phyloP scores from a whole-genome alignment of 805 yeast genomes.

The Teunomyces funiuensis region DNA sequence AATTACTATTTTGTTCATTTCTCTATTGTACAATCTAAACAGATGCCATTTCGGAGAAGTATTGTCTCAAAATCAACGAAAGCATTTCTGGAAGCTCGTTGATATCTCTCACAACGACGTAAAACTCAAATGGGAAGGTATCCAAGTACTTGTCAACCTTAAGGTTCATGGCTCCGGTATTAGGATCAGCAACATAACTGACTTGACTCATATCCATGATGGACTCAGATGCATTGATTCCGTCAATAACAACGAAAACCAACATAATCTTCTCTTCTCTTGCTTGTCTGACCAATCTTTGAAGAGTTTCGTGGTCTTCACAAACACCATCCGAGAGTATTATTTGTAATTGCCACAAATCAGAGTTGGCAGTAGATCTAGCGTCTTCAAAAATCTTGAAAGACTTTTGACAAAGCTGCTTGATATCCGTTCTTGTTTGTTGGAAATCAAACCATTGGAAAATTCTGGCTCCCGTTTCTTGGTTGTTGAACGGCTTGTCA shows the following conservation, averaged over 20 bases:
- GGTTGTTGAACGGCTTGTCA: constrained; percentile 71
- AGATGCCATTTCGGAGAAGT: constrained; percentile 64
- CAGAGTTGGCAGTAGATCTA: constrained; percentile 45
- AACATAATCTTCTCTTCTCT: constrained; percentile 91
- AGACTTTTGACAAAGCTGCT: constrained; percentile 68
- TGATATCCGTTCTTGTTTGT: constrained; percentile 84
- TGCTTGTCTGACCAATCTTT: constrained; percentile 84
- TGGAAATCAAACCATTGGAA: constrained; percentile 90
- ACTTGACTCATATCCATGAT: constrained; percentile 95
- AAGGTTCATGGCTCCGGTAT: constrained; percentile 66
- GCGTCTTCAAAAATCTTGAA: constrained; percentile 70
- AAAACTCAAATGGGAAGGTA: constrained; percentile 94
- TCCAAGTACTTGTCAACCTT: constrained; percentile 85
- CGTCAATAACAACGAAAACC: constrained; percentile 92
- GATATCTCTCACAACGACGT: constrained; percentile 88
- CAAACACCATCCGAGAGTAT: constrained; percentile 96
- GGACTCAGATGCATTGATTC: constrained; percentile 78
- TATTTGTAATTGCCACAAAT: constrained; percentile 91
- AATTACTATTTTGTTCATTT: constrained; percentile 1
- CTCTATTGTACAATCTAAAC: constrained; percentile 2
- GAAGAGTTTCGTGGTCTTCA: constrained; percentile 85
- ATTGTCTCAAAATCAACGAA: constrained; percentile 85
- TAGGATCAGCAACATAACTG: constrained; percentile 64
- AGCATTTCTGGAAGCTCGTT: constrained; percentile 90
- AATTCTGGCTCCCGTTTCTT: constrained; percentile 78